Evolutionary conservation across 2,329 filamentous ascomycete genomes (phyloP), one percentile per base, ranked within the genome.

Genomic region (Pseudogymnoascus sp.): DNA sequence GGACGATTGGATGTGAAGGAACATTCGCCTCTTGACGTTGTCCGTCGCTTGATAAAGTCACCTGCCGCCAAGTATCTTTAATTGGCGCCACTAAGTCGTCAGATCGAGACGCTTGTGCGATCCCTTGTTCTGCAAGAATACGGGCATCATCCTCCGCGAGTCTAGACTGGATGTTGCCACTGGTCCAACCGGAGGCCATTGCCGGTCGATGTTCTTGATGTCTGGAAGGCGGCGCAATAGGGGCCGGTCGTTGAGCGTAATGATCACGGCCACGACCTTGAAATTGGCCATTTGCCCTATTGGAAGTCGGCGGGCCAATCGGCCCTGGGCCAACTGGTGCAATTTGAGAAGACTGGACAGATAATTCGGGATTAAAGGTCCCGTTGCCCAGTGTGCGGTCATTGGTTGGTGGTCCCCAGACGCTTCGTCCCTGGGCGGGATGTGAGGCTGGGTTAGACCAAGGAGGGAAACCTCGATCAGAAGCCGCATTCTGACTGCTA

Each of bases 301-400:
- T 69, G 31, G 65, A 53, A 44, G 67, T 68, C 38, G 72, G 72
- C 37, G 73, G 72, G 25, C 72, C 73, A 63, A 75, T 75, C 53
- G 73, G 73, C 25, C 70, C 72, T 50, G 73, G 73, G 56, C 66
- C 67, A 35, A 69, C 63, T 33, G 68, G 63, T 63, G 60, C 21
- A 25, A 64, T 63, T 56, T 71, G 69, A 37, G 72, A 70, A 28
- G 72, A 70, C 6, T 73, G 16, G 75, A 74, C 44, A 73, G 79
- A 80, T 61, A 88, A 78, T 67, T 85, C 84, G 11, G 84, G 80
- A 63, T 83, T 85, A 70, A 92, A 92, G 0, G 88, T 91, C 47
- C 89, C 89, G 72, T 92, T 92, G 3, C 89, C 89, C 18, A 92
- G 84, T 10, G 84, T 86, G 62, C 86, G 82, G 67, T 90, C 86